phyloP scores from a whole-genome alignment of 768 basidiomycete species.

The Amanita inopinata region DNA sequence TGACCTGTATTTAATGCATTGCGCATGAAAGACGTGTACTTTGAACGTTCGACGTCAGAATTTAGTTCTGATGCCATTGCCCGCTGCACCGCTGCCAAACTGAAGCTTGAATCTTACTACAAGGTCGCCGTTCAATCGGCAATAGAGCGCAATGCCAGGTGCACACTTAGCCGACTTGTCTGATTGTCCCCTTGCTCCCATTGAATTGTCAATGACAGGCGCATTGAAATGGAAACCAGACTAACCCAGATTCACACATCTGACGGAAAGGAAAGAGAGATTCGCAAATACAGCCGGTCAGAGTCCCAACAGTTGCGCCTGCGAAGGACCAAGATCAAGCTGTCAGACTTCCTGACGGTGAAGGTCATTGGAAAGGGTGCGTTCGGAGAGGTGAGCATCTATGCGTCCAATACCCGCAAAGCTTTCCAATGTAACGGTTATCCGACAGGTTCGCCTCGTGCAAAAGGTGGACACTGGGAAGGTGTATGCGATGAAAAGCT shows the following conservation, averaged over 20 bases:
- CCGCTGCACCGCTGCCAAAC: slow-evolving; percentile 85
- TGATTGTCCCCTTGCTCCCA: background rate
- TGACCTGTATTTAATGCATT: slow-evolving; percentile 3
- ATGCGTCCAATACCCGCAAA: background rate
- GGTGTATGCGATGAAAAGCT: slow-evolving; percentile 99
- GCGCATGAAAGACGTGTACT: slow-evolving; percentile 70
- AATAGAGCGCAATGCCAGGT: slow-evolving; percentile 93
- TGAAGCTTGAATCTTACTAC: slow-evolving; percentile 97
- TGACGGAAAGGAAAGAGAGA: slow-evolving; percentile 83
- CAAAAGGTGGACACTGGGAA: slow-evolving; percentile 97
- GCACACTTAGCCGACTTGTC: slow-evolving; percentile 11
- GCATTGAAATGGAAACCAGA: slow-evolving; percentile 82
- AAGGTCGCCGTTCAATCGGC: slow-evolving; percentile 96
- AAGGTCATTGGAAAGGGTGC: slow-evolving; percentile 99
- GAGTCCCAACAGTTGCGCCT: slow-evolving; percentile 89
- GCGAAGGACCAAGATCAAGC: slow-evolving; percentile 84
- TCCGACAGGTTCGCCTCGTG: slow-evolving; percentile 73
- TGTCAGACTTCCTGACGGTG: slow-evolving; percentile 90
- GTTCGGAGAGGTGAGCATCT: slow-evolving; percentile 76
- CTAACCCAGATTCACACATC: slow-evolving; percentile 64
- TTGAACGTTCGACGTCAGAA: slow-evolving; percentile 73
- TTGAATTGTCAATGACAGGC: slow-evolving; percentile 33
- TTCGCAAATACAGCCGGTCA: slow-evolving; percentile 75
- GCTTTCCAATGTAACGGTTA: background rate
- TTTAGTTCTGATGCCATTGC: slow-evolving; percentile 86